These are phyloP conservation scores for Globisporangium heterothallicum DNA, from an alignment of 352 stramenopile genomes.

Conservation along the genomic window DNA sequence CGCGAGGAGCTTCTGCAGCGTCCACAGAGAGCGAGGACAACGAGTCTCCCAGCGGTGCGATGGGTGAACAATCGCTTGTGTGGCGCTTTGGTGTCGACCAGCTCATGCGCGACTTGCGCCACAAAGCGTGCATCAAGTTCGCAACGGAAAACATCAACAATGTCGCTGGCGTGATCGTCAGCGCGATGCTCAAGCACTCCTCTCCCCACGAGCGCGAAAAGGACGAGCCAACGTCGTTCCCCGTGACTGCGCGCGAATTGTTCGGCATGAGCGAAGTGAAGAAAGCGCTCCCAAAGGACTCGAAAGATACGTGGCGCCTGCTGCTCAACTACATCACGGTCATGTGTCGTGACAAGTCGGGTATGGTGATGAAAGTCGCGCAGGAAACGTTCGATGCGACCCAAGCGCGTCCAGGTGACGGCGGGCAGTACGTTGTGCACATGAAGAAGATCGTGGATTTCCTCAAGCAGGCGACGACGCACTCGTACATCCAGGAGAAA, in stretches of 20 bases:
- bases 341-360: slow-evolving; percentile 87
- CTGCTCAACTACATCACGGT: slow-evolving; percentile 87
- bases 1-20: slow-evolving; percentile 25
- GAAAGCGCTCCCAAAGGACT: slow-evolving; percentile 59
- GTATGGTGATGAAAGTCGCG: slow-evolving; percentile 82
- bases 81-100: slow-evolving; percentile 79
- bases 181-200: slow-evolving; percentile 76
- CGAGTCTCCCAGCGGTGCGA: slow-evolving; percentile 14
- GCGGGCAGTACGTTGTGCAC: slow-evolving; percentile 85
- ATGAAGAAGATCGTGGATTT: slow-evolving; percentile 87
- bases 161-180: slow-evolving; percentile 72
- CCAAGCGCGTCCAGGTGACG: slow-evolving; percentile 54
- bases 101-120: slow-evolving; percentile 73
- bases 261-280: slow-evolving; percentile 71
- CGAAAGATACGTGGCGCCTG: slow-evolving; percentile 77
- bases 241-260: slow-evolving; percentile 73
- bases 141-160: slow-evolving; percentile 84
- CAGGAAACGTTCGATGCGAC: slow-evolving; percentile 64
- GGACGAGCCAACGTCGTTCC: slow-evolving; percentile 68
- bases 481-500: slow-evolving; percentile 79
- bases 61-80: slow-evolving; percentile 69
- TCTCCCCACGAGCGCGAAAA: slow-evolving; percentile 79
- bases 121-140: slow-evolving; percentile 75
- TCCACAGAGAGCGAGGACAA: slow-evolving; percentile 28
- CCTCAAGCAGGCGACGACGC: slow-evolving; percentile 68